Evolutionary conservation across 257 asterid species (phyloP).

Genomic region (Fraxinus pennsylvanica): DNA sequence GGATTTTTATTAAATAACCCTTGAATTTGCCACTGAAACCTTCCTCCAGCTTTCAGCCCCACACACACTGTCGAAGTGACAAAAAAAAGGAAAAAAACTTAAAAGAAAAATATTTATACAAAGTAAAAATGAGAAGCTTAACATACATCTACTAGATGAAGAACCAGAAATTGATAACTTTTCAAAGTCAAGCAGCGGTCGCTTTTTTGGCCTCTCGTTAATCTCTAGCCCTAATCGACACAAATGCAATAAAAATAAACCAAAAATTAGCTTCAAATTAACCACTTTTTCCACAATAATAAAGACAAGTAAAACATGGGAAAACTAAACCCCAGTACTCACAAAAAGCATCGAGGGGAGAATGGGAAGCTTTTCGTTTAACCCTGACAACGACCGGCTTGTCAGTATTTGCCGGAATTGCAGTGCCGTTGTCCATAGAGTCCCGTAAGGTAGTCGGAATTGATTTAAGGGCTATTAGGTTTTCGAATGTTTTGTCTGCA

Average conservation of each 20-base stretch:
- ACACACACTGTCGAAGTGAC: no score
- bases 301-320: not conserved
- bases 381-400: conserved; percentile 83
- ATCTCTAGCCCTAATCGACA: conserved; percentile 73
- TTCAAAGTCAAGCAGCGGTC: conserved; percentile 64
- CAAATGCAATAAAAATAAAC: not conserved
- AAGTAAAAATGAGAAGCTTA: not conserved
- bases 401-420: conserved; percentile 35
- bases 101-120: not conserved
- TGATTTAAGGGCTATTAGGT: conserved; percentile 16
- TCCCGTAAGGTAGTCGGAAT: conserved; percentile 38
- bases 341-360: conserved; percentile 78
- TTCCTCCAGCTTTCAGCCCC: not conserved
- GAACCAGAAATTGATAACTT: conserved; percentile 69
- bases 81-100: no score
- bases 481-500: conserved; percentile 4
- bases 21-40: not conserved
- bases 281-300: not conserved
- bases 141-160: conserved; percentile 54
- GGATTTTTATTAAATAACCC: not conserved
- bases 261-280: not conserved
- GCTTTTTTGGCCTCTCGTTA: conserved; percentile 69
- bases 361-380: conserved; percentile 58
- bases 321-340: conserved; percentile 25
- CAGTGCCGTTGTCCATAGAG: conserved; percentile 36